Base-by-base conservation (phyloP, 805 yeast species). In the Barnettozyma salicaria region DNA sequence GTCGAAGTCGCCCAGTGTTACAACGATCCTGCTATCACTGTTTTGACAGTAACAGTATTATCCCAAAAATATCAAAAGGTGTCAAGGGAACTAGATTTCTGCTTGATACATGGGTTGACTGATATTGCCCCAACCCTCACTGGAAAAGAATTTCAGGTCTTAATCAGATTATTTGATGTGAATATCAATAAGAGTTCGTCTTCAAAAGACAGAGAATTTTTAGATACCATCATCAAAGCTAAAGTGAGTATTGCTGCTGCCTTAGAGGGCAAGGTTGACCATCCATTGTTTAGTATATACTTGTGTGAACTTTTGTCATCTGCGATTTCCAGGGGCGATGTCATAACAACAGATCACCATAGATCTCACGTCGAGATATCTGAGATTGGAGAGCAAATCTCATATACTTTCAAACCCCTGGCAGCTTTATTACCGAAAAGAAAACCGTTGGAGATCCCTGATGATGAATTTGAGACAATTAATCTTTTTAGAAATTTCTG, bases 401-500 rank as follows among this genome's bases (percentile, higher is more conserved):
- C 74, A 1, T 58, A 69, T 10, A 73, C 74, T 44, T 65, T 92
- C 38, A 70, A 67, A 27, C 96, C 96, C 0, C 67, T 90, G 42
- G 92, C 97, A 0, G 68, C 66, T 18, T 60, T 89, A 27, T 61
- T 89, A 38, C 96, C 96, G 4, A 61, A 65, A 25, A 68, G 69
- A 20, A 47, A 54, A 5, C 76, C 82, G 1, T 50, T 65, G 17
- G 57, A 52, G 10, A 34, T 55, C 12, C 61, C 58, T n/a, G 45
- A 56, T n/a, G 60, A 62, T 13, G 49, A 55, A 7, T 75, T 80
- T 44, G 73, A 74, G 27, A 64, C 63, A 2, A 63, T 76, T 32
- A 68, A 72, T 31, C 64, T 79, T 41, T 86, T 90, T 65, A 73
- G 94, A 53, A 83, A 92, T 58, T 77, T 87, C 30, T 92, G 99